These are phyloP conservation scores for Adansonia rubrostipa DNA, from an alignment of 441 rosid species.

Conservation along the genomic window DNA sequence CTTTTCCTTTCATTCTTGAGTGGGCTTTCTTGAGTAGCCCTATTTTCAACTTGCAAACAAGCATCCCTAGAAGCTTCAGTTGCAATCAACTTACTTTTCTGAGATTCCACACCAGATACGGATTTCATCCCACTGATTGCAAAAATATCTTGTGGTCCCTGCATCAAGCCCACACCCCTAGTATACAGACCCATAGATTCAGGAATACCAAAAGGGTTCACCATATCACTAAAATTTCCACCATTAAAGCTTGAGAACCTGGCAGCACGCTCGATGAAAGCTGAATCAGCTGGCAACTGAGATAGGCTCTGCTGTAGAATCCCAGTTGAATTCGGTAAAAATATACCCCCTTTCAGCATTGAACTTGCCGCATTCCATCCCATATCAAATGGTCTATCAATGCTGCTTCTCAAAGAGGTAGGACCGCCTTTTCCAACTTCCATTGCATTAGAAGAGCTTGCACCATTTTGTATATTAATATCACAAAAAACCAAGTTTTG, in stretches of 20 bases:
- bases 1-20: constrained; percentile 51
- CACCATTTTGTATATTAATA: constrained; percentile 50
- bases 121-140: constrained; percentile 44
- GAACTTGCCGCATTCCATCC: constrained; percentile 72
- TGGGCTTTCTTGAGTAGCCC: constrained; percentile 46
- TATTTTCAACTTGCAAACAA: constrained; percentile 45
- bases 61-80: constrained; percentile 62
- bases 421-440: constrained; percentile 49
- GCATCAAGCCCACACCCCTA: constrained; percentile 56
- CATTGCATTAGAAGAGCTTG: constrained; percentile 45
- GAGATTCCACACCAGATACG: constrained; percentile 49
- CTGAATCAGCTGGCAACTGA: constrained; percentile 90
- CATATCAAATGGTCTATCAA: constrained; percentile 64
- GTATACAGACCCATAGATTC: constrained; percentile 64
- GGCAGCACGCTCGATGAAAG: constrained; percentile 95
- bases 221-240: constrained; percentile 75
- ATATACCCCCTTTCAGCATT: constrained; percentile 61
- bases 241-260: constrained; percentile 82
- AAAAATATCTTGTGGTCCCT: constrained; percentile 52
- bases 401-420: constrained; percentile 43
- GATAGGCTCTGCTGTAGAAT: constrained; percentile 70
- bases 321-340: constrained; percentile 61
- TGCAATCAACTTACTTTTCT: constrained; percentile 48
- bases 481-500: constrained; percentile 68
- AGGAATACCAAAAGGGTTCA: constrained; percentile 62